Percentiles rank a stretch among this genome's conserved stretches.
These are phyloP conservation scores for Suhomyces kunorum DNA, from an alignment of 1,139 yeast genomes.

Conservation along the genomic window DNA sequence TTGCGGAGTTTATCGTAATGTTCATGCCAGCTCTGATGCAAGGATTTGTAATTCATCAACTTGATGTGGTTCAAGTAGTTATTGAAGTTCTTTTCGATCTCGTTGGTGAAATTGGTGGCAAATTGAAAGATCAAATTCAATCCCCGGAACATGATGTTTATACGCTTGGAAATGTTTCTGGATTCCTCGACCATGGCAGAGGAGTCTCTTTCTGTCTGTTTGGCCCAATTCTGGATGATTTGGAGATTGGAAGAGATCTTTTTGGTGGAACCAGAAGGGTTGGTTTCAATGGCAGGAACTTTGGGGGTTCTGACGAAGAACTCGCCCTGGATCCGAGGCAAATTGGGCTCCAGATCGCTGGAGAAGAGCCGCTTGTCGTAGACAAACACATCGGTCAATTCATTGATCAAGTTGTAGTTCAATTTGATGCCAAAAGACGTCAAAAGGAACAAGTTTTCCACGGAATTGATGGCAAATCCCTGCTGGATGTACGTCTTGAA, in stretches of 20 bases:
- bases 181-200: constrained; percentile 23
- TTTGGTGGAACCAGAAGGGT: constrained; percentile 11
- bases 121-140: constrained; percentile 61
- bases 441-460: constrained; percentile 55
- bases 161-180: constrained; percentile 26
- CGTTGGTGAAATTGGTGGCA: constrained; percentile 51
- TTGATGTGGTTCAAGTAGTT: constrained; percentile 50
- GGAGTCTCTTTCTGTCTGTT: constrained; percentile 25
- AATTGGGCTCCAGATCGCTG: constrained; percentile 10
- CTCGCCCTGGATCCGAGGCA: constrained; percentile 1
- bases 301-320: constrained; percentile 13
- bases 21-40: constrained; percentile 50
- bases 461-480: constrained; percentile 17
- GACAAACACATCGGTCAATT: constrained; percentile 53
- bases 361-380: constrained; percentile 58
- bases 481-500: constrained; percentile 22
- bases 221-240: constrained; percentile 32
- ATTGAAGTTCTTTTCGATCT: constrained; percentile 54
- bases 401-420: constrained; percentile 51
- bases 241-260: constrained; percentile 27
- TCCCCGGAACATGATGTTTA: constrained; percentile 50
- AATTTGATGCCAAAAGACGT: constrained; percentile 66
- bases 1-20: constrained; percentile 42
- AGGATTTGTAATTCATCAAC: constrained; percentile 47
- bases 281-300: constrained; percentile 9